These are phyloP conservation scores for Dentipellis sp. DNA, from an alignment of 768 basidiomycete genomes.

Conservation along the genomic window DNA sequence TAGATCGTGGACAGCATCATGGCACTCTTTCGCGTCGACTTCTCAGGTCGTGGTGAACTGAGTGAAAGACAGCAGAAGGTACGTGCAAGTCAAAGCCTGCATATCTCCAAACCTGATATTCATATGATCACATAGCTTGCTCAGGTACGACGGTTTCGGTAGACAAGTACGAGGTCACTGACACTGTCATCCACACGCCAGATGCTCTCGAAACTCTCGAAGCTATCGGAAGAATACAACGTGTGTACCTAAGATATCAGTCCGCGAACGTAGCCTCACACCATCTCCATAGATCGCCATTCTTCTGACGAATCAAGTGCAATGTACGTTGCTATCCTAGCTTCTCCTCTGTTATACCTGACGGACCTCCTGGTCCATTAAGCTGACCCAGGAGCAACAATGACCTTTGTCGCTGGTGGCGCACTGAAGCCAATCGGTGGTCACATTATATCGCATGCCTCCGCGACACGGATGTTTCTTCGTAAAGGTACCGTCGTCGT, in stretches of 20 bases:
- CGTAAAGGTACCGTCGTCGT: slow-evolving; percentile 54
- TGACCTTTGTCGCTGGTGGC: slow-evolving; percentile 92
- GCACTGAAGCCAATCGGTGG: slow-evolving; percentile 88
- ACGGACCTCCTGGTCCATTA: neutral
- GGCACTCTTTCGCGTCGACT: slow-evolving; percentile 94
- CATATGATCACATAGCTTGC: slow-evolving; percentile 49
- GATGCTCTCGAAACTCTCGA: slow-evolving; percentile 89
- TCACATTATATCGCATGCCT: slow-evolving; percentile 80
- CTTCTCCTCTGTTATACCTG: neutral
- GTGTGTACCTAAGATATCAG: slow-evolving; percentile 27
- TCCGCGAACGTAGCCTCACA: neutral
- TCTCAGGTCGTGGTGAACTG: slow-evolving; percentile 85
- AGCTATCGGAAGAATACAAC: slow-evolving; percentile 89
- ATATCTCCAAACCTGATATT: slow-evolving; percentile 1
- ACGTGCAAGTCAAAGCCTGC: neutral
- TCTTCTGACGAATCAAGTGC: slow-evolving; percentile 88
- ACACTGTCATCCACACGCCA: slow-evolving; percentile 19
- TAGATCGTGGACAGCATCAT: slow-evolving; percentile 96
- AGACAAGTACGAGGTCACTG: neutral
- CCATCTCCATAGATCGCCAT: slow-evolving; percentile 58
- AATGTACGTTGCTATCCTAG: slow-evolving; percentile 39
- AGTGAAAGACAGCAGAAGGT: slow-evolving; percentile 93
- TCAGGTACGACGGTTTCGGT: slow-evolving; percentile 39
- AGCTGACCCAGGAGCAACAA: slow-evolving; percentile 90
- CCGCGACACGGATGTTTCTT: slow-evolving; percentile 79